Evolutionary conservation across 139 green algal genomes (phyloP).

Genomic region (Coccomyxa sp.): DNA sequence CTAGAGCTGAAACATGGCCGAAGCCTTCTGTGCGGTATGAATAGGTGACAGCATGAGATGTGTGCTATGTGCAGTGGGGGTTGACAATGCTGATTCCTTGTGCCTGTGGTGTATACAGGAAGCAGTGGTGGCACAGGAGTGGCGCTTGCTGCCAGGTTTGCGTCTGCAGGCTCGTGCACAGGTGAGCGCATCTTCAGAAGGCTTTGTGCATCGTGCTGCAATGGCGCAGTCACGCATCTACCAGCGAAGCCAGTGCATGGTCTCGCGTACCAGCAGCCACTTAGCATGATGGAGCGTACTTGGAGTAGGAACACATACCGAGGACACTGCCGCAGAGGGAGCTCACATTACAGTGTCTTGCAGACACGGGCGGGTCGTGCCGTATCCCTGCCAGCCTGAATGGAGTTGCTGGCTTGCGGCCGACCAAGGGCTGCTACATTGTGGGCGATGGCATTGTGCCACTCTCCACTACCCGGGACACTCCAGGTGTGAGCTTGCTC

Average conservation of each 20-base stretch:
- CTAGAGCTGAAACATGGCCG: no score
- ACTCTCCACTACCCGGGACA: slow-evolving; percentile 12
- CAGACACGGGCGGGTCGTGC: slow-evolving; percentile 14
- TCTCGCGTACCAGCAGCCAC: no score
- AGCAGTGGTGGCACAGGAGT: slow-evolving; percentile 16
- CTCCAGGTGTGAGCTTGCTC: background rate
- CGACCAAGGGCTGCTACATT: slow-evolving; percentile 15
- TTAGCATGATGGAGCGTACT: no score
- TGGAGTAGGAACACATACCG: no score
- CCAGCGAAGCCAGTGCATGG: no score
- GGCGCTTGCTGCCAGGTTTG: slow-evolving; percentile 3
- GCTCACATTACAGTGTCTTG: background rate
- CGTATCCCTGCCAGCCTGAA: slow-evolving; percentile 9
- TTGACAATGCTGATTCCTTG: background rate
- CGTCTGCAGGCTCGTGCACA: slow-evolving; percentile 10
- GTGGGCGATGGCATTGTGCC: slow-evolving; percentile 13
- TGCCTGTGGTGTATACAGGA: background rate
- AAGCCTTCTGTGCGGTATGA: no score
- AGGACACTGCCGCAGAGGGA: background rate
- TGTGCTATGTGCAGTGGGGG: background rate
- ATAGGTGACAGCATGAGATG: background rate
- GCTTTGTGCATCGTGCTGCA: no score
- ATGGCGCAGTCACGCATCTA: no score
- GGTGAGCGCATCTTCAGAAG: background rate
- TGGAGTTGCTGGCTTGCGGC: slow-evolving; percentile 9